Evolutionary conservation across 75 land plant genomes (phyloP).

Genomic region (Larix kaempferi): DNA sequence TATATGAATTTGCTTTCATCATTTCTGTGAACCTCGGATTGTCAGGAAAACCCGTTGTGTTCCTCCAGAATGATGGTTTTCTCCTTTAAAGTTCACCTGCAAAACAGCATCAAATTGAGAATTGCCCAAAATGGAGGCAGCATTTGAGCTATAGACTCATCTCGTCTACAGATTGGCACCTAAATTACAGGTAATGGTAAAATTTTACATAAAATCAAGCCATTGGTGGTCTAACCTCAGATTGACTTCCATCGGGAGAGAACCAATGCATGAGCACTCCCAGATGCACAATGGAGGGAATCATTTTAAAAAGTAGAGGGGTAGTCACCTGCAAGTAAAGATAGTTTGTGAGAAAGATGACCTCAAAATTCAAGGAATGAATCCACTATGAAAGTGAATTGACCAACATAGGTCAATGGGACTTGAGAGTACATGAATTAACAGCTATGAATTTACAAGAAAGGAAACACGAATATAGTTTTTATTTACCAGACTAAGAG

Average conservation of each 20-base stretch:
- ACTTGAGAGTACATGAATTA: no score
- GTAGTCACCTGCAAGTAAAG: conserved; percentile 76
- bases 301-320: conserved; percentile 89
- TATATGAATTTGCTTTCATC: conserved; percentile 4
- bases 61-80: conserved; percentile 4
- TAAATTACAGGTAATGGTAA: not conserved
- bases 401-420: no score
- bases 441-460: not conserved
- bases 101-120: not conserved
- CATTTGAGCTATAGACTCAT: not conserved
- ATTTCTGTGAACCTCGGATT: not conserved
- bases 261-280: conserved; percentile 88
- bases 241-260: conserved; percentile 55
- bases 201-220: not conserved
- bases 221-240: conserved; percentile 46
- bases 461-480: not conserved
- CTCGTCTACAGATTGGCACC: not conserved
- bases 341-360: not conserved
- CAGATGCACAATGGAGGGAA: conserved; percentile 87
- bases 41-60: not conserved
- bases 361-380: not conserved
- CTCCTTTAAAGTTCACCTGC: conserved; percentile 4
- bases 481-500: conserved; percentile 79
- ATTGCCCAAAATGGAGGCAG: not conserved
- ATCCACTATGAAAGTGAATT: not conserved